A percentile compares a stretch with the other conserved stretches of the same genome.
These are phyloP conservation scores for Limnanthes douglasii DNA, from an alignment of 345 rosid genomes.

Conservation along the genomic window DNA sequence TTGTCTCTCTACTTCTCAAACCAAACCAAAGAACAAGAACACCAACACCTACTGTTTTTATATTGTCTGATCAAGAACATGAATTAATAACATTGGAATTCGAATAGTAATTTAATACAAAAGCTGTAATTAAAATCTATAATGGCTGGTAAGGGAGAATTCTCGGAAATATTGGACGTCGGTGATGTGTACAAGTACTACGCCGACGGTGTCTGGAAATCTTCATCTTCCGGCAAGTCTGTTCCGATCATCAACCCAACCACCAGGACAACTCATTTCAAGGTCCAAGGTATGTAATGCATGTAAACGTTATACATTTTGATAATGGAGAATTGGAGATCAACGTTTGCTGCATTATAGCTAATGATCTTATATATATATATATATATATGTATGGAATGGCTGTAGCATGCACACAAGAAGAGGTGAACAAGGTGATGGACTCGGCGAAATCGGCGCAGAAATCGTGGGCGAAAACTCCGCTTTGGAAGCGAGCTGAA, in stretches of 20 bases:
- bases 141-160: slow-evolving; percentile 83
- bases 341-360: background rate
- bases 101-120: too few species aligned
- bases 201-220: slow-evolving; percentile 77
- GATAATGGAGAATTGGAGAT: background rate
- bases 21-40: too few species aligned
- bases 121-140: too few species aligned
- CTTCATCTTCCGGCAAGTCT: slow-evolving; percentile 63
- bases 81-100: too few species aligned
- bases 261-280: slow-evolving; percentile 74
- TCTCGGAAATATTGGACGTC: slow-evolving; percentile 65
- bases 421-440: slow-evolving; percentile 88
- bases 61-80: too few species aligned
- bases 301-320: background rate
- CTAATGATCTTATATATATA: too few species aligned
- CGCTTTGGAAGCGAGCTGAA: slow-evolving; percentile 97
- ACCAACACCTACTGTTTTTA: too few species aligned
- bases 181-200: slow-evolving; percentile 83
- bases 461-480: slow-evolving; percentile 91
- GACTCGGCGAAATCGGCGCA: slow-evolving; percentile 73
- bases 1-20: too few species aligned
- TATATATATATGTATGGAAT: too few species aligned
- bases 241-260: slow-evolving; percentile 78
- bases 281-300: slow-evolving; percentile 61
- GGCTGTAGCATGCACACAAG: slow-evolving; percentile 97